Percentiles rank a stretch among this genome's conserved stretches.
These are phyloP conservation scores for Pseudomonodictys pantanalensis DNA, from an alignment of 495 filamentous ascomycete genomes.

Conservation along the genomic window DNA sequence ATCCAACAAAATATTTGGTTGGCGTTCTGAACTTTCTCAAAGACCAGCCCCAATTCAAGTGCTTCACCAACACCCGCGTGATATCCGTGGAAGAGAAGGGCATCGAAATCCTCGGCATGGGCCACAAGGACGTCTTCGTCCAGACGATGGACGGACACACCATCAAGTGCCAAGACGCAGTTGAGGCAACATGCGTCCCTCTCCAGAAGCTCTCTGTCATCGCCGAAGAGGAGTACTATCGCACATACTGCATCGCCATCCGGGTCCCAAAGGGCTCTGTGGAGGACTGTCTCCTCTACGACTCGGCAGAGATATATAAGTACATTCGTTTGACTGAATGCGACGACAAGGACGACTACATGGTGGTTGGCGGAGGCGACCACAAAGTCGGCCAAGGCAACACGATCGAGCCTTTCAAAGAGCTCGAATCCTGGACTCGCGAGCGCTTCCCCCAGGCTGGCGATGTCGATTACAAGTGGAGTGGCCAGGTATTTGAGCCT, in stretches of 20 bases:
- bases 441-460: slow-evolving; percentile 52
- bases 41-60: slow-evolving; percentile 51
- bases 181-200: slow-evolving; percentile 57
- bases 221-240: slow-evolving; percentile 49
- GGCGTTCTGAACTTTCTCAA: slow-evolving; percentile 52
- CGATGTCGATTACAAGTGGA: slow-evolving; percentile 53
- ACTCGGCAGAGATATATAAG: slow-evolving; percentile 53
- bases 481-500: slow-evolving; percentile 58
- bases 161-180: slow-evolving; percentile 48
- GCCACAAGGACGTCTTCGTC: slow-evolving; percentile 35
- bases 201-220: slow-evolving; percentile 55
- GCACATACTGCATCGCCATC: slow-evolving; percentile 59
- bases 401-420: slow-evolving; percentile 42
- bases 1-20: slow-evolving; percentile 55
- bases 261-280: slow-evolving; percentile 50
- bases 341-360: slow-evolving; percentile 52
- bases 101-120: slow-evolving; percentile 33
- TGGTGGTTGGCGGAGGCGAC: slow-evolving; percentile 58
- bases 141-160: slow-evolving; percentile 49
- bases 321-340: slow-evolving; percentile 54
- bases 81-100: slow-evolving; percentile 49
- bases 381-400: slow-evolving; percentile 59
- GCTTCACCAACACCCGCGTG: slow-evolving; percentile 53
- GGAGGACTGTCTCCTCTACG: slow-evolving; percentile 56
- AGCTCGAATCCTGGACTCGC: slow-evolving; percentile 53